A percentile compares a stretch with the other conserved stretches of the same genome.
phyloP scores from a whole-genome alignment of 495 filamentous ascomycete species.

The Aspergillus campestris region DNA sequence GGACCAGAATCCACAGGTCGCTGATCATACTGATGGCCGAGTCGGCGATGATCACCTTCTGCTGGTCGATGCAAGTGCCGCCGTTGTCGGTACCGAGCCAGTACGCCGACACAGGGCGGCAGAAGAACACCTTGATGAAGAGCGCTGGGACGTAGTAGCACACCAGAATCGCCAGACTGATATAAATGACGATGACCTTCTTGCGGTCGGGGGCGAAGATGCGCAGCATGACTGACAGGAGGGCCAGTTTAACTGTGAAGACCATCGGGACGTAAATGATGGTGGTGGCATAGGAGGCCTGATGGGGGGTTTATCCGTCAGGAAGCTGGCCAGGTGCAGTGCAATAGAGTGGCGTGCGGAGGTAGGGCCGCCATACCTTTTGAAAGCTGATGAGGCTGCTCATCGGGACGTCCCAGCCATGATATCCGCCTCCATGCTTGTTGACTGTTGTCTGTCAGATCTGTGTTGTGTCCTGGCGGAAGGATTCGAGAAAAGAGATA shows the following conservation, averaged over 20 bases:
- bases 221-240: constrained; percentile 25
- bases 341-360: too few relatives aligned
- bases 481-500: not conserved
- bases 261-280: constrained; percentile 28
- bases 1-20: constrained; percentile 25
- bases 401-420: constrained; percentile 4
- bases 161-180: constrained; percentile 17
- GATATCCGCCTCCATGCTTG: constrained; percentile 1
- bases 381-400: not conserved
- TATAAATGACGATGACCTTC: constrained; percentile 17
- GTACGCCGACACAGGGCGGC: constrained; percentile 21
- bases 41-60: constrained; percentile 23
- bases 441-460: not conserved
- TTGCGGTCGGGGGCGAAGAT: constrained; percentile 19
- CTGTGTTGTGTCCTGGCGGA: too few relatives aligned
- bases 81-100: constrained; percentile 10
- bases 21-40: constrained; percentile 22
- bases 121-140: constrained; percentile 26
- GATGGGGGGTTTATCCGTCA: not conserved
- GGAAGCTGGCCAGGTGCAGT: too few relatives aligned
- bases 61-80: constrained; percentile 19
- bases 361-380: not conserved
- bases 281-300: constrained; percentile 13
- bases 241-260: constrained; percentile 23
- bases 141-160: constrained; percentile 22